A percentile compares a stretch with the other conserved stretches of the same genome.
These are phyloP conservation scores for Tricholoma sp. DNA, from an alignment of 768 basidiomycete species.

Conservation along the genomic window DNA sequence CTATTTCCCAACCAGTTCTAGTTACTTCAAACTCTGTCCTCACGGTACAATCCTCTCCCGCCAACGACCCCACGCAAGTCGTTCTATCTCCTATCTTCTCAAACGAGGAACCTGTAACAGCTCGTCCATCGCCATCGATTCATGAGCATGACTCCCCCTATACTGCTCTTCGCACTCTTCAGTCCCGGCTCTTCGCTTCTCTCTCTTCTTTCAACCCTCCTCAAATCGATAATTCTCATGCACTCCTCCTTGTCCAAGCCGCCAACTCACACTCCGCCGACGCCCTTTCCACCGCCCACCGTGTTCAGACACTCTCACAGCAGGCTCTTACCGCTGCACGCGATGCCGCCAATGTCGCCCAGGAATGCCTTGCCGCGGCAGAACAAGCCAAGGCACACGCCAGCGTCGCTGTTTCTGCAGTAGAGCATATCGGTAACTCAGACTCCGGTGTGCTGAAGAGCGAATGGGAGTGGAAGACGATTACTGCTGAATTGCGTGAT, in stretches of 20 bases:
- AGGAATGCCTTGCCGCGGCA: slow-evolving; percentile 20
- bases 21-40: neutral
- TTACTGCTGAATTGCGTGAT: slow-evolving; percentile 9
- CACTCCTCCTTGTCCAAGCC: slow-evolving; percentile 17
- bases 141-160: slow-evolving; percentile 7
- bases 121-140: neutral
- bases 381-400: slow-evolving; percentile 19
- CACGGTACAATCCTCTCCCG: neutral
- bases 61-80: neutral
- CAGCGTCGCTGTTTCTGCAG: slow-evolving; percentile 18
- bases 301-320: slow-evolving; percentile 24
- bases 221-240: slow-evolving; percentile 7
- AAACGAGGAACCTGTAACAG: neutral
- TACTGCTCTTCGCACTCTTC: slow-evolving; percentile 18
- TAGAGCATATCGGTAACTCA: slow-evolving; percentile 12
- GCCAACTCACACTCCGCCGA: slow-evolving; percentile 20
- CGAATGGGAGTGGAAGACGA: slow-evolving; percentile 12
- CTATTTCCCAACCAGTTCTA: neutral
- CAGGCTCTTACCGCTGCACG: slow-evolving; percentile 24
- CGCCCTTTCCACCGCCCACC: slow-evolving; percentile 20
- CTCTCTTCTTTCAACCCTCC: slow-evolving; percentile 18
- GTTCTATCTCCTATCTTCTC: neutral
- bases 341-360: slow-evolving; percentile 22
- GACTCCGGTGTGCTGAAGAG: neutral
- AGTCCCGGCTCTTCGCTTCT: slow-evolving; percentile 15